Conservation (phyloP, 148 eudicot species). For the Rhododendron vialii region DNA sequence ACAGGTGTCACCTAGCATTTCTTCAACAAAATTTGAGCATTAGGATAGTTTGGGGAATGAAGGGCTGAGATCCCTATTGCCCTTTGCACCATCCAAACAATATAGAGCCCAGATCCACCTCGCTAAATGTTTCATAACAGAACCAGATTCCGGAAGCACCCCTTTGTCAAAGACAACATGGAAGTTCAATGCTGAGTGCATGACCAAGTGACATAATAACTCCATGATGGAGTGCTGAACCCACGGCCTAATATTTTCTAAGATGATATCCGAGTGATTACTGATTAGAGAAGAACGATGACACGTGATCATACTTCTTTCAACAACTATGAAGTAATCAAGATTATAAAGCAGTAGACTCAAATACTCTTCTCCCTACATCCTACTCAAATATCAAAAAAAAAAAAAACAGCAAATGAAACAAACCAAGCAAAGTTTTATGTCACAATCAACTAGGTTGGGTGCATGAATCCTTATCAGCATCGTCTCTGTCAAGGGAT, state of each 20-base stretch:
- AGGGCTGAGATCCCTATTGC: not conserved
- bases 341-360: not conserved
- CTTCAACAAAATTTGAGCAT: not conserved
- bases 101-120: not conserved
- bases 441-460: not conserved
- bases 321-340: not conserved
- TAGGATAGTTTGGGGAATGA: not conserved
- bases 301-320: not conserved
- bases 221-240: not conserved
- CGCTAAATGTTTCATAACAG: not conserved
- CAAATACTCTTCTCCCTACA: not conserved
- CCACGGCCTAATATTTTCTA: not conserved
- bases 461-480: not conserved
- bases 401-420: not conserved
- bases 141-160: not conserved
- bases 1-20: not conserved
- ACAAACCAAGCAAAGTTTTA: not conserved
- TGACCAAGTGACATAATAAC: not conserved
- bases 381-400: not conserved
- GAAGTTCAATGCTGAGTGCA: not conserved
- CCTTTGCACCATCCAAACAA: too few species aligned
- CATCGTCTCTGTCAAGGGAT: not conserved
- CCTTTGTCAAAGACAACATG: not conserved
- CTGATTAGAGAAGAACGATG: not conserved
- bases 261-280: not conserved